These are phyloP conservation scores for Fusarium compactum DNA, from an alignment of 2,329 filamentous ascomycete genomes.

Conservation along the genomic window DNA sequence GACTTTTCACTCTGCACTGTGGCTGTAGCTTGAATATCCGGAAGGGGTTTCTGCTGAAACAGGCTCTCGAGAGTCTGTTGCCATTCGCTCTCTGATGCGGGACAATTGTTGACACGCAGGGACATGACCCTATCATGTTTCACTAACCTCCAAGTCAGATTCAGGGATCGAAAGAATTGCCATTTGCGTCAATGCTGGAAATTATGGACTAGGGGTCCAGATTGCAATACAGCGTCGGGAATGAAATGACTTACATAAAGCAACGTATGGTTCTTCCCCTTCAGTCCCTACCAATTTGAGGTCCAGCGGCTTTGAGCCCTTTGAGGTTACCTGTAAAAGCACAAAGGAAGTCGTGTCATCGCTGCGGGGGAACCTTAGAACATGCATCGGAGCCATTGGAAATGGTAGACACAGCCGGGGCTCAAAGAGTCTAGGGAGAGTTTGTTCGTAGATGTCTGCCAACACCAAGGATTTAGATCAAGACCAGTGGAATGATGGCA, in stretches of 20 bases:
- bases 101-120: conserved; percentile 65
- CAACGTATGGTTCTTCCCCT: conserved; percentile 69
- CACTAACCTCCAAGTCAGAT: conserved; percentile 56
- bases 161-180: conserved; percentile 26
- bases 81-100: conserved; percentile 75
- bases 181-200: conserved; percentile 37
- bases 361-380: conserved; percentile 71
- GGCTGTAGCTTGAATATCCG: conserved; percentile 71
- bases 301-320: conserved; percentile 67
- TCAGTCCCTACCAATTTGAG: conserved; percentile 77
- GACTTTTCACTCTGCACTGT: conserved; percentile 64
- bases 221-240: conserved; percentile 30
- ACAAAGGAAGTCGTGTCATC: conserved; percentile 66
- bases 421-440: conserved; percentile 8
- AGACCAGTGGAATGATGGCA: conserved; percentile 31
- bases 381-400: conserved; percentile 47
- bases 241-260: conserved; percentile 63
- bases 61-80: conserved; percentile 68
- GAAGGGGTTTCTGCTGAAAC: conserved; percentile 64
- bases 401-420: not conserved
- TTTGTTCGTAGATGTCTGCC: not conserved
- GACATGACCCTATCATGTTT: conserved; percentile 67
- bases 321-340: conserved; percentile 69
- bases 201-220: conserved; percentile 33
- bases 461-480: conserved; percentile 26